phyloP scores from a whole-genome alignment of 2,329 filamentous ascomycete species.

The Remersonia thermophila region DNA sequence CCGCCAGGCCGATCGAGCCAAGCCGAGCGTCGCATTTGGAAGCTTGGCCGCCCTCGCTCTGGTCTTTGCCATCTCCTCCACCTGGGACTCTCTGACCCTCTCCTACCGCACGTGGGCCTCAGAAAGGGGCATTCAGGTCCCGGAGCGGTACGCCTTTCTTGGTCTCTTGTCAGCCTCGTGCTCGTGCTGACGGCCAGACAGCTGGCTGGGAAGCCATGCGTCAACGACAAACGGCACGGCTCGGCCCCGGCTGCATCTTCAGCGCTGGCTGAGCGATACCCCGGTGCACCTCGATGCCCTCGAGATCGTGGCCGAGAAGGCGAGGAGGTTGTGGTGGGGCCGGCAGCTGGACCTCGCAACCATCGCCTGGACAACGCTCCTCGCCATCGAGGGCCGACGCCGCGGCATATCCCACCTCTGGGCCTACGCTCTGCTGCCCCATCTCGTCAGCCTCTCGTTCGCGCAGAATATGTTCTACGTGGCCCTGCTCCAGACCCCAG shows the following conservation, averaged over 20 bases:
- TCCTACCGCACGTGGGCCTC: conserved; percentile 29
- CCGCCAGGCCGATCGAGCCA: conserved; percentile 23
- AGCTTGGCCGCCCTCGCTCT: conserved; percentile 22
- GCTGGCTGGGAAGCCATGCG: conserved; percentile 1
- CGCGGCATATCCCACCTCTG: conserved; percentile 42
- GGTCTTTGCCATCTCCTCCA: conserved; percentile 20
- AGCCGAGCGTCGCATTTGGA: conserved; percentile 23
- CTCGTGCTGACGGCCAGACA: neutral
- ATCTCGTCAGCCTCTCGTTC: conserved; percentile 47
- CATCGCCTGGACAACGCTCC: conserved; percentile 42
- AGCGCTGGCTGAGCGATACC: conserved; percentile 41
- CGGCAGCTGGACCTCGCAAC: conserved; percentile 46
- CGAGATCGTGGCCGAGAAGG: conserved; percentile 41
- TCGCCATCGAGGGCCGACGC: conserved; percentile 46
- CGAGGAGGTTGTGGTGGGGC: conserved; percentile 49
- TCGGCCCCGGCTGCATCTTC: conserved; percentile 23
- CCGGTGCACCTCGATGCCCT: conserved; percentile 40
- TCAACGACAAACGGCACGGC: conserved; percentile 8
- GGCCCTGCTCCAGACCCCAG: conserved; percentile 42
- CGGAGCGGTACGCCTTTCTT: conserved; percentile 18
- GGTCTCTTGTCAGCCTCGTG: no score
- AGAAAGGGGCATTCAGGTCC: conserved; percentile 23
- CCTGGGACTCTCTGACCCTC: conserved; percentile 20
- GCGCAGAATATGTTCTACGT: conserved; percentile 53
- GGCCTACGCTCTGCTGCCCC: conserved; percentile 46